Base-by-base conservation (phyloP, 2,329 filamentous ascomycete genomes). In the Xylariomycetidae sp. region DNA sequence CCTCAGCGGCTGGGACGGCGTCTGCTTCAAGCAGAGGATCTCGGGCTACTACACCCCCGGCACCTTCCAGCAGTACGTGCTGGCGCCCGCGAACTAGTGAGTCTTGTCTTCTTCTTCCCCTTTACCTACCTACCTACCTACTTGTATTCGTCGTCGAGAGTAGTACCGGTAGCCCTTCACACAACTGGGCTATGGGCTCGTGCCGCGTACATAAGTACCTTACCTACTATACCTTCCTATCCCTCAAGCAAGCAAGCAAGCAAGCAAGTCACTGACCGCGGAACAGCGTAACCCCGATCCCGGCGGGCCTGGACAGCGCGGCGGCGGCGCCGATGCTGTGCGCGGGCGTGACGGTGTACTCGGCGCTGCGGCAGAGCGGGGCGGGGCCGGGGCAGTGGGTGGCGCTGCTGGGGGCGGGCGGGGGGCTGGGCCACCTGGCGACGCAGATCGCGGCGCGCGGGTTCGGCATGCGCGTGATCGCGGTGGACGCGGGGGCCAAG, bases 201-300 rank as follows among this genome's bases (percentile, higher is more conserved):
- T n/a, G n/a, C n/a, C n/a, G n/a, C n/a, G n/a, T n/a, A n/a, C n/a
- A n/a, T n/a, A n/a, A n/a, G n/a, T n/a, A n/a, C n/a, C n/a, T n/a
- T n/a, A n/a, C n/a, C n/a, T n/a, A n/a, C n/a, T n/a, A n/a, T n/a
- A n/a, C n/a, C n/a, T n/a, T n/a, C n/a, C n/a, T n/a, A n/a, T n/a
- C n/a, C n/a, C n/a, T n/a, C n/a, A n/a, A n/a, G n/a, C n/a, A n/a
- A n/a, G n/a, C n/a, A n/a, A n/a, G n/a, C n/a, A n/a, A n/a, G n/a
- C n/a, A n/a, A 19, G 15, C 13, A n/a, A n/a, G 13, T 25, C 16
- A 3, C 14, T 14, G 23, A 18, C 18, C n/a, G n/a, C n/a, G n/a
- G n/a, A 46, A 38, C 32, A 43, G 42, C 22, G 43, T 44, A 12
- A 46, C 43, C 4, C 43, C 43, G 4, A 18, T 46, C 18, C 43